These are phyloP conservation scores for Penicillium palitans DNA, from an alignment of 2,329 filamentous ascomycete species.

Conservation along the genomic window DNA sequence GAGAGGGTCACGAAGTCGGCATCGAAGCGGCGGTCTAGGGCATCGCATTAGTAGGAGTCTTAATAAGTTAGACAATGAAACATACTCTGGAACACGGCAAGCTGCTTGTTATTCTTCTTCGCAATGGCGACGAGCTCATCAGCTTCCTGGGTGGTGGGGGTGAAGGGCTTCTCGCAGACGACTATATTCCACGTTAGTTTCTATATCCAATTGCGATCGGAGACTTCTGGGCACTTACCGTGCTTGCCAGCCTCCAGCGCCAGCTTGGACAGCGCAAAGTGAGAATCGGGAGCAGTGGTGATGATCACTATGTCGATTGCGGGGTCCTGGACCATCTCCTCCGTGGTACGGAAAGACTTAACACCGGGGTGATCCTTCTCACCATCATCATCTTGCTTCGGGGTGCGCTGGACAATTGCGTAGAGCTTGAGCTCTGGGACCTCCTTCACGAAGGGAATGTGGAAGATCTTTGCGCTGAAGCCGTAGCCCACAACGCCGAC, in stretches of 20 bases:
- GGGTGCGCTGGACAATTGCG: slow-evolving; percentile 73
- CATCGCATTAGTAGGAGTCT: slow-evolving; percentile 6
- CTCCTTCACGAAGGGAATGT: slow-evolving; percentile 73
- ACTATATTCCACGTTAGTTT: slow-evolving; percentile 44
- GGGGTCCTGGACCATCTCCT: slow-evolving; percentile 65
- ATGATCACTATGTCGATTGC: slow-evolving; percentile 69
- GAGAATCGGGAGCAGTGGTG: slow-evolving; percentile 69
- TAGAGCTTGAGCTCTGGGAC: slow-evolving; percentile 67
- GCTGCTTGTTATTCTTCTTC: slow-evolving; percentile 50
- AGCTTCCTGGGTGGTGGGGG: slow-evolving; percentile 68
- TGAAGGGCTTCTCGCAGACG: slow-evolving; percentile 80
- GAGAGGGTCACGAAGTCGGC: slow-evolving; percentile 71
- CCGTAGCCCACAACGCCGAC: slow-evolving; percentile 62
- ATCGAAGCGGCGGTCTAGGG: slow-evolving; percentile 68
- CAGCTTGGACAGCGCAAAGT: slow-evolving; percentile 64
- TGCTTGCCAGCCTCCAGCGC: slow-evolving; percentile 72
- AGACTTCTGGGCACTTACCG: slow-evolving; percentile 31
- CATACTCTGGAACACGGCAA: slow-evolving; percentile 69
- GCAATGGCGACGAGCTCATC: slow-evolving; percentile 61
- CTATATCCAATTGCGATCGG: background rate
- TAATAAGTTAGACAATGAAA: background rate
- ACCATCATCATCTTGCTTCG: slow-evolving; percentile 64
- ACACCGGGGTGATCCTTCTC: slow-evolving; percentile 65
- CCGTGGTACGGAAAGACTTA: slow-evolving; percentile 63
- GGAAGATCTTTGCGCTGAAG: slow-evolving; percentile 73